Percentiles rank a stretch among this genome's conserved stretches.
Conservation (phyloP, 2,329 filamentous ascomycete species). For the Xylariomycetidae sp. region DNA sequence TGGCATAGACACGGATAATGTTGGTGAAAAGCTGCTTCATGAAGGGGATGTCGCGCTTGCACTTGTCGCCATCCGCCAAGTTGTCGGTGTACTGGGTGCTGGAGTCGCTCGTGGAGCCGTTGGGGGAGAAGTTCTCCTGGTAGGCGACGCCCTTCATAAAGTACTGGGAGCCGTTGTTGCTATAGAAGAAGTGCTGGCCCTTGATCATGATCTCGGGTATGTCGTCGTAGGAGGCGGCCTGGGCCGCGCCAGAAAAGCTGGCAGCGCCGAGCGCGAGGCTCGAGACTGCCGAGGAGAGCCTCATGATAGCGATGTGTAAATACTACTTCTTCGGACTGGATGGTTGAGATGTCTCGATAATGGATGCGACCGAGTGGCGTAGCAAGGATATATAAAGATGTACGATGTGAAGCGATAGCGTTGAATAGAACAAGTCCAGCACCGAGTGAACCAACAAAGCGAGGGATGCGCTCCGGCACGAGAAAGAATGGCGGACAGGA, state of each 20-base stretch:
- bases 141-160: constrained; percentile 94
- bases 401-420: too few relatives aligned
- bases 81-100: constrained; percentile 69
- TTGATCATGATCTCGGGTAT: constrained; percentile 25
- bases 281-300: constrained; percentile 19
- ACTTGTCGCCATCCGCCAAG: constrained; percentile 63
- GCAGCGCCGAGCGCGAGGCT: constrained; percentile 18
- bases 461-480: too few relatives aligned
- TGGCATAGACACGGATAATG: constrained; percentile 89
- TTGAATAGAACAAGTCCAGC: too few relatives aligned
- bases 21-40: constrained; percentile 79
- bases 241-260: constrained; percentile 17
- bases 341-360: too few relatives aligned
- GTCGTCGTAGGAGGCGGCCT: constrained; percentile 23
- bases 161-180: constrained; percentile 61
- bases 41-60: constrained; percentile 80
- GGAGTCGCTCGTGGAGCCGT: constrained; percentile 37
- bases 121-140: constrained; percentile 68
- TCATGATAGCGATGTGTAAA: too few relatives aligned
- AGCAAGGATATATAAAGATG: too few relatives aligned
- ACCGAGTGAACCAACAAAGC: too few relatives aligned
- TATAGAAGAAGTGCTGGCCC: constrained; percentile 31
- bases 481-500: too few relatives aligned
- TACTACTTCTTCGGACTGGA: too few relatives aligned
- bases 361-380: too few relatives aligned